Evolutionary conservation across 441 rosid genomes (phyloP).

Genomic region (Pelargonium citronellum): DNA sequence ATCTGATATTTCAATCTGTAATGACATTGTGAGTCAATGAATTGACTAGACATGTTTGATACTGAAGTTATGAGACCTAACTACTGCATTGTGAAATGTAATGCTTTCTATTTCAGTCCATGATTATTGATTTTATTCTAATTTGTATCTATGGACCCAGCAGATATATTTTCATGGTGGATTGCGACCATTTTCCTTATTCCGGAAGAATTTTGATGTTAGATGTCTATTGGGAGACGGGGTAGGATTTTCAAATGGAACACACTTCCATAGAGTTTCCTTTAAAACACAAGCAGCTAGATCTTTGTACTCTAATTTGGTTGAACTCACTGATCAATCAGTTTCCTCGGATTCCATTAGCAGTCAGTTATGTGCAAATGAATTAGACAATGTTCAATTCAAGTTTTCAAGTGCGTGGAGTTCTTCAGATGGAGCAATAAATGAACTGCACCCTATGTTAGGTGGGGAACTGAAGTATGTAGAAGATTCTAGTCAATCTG

Average conservation of each 20-base stretch:
- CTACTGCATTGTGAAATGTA: not conserved
- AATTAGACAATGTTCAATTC: slow-evolving; percentile 30
- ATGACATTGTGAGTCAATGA: not conserved
- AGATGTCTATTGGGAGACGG: slow-evolving; percentile 44
- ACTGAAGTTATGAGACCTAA: not conserved
- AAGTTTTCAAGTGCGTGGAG: slow-evolving; percentile 32
- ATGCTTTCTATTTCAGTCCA: slow-evolving; percentile 4
- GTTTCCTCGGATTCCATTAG: slow-evolving; percentile 22
- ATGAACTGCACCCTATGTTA: slow-evolving; percentile 24
- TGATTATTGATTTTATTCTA: slow-evolving; percentile 2
- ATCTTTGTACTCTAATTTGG: slow-evolving; percentile 33
- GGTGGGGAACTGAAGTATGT: slow-evolving; percentile 36
- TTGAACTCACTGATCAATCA: slow-evolving; percentile 31
- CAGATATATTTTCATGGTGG: slow-evolving; percentile 54
- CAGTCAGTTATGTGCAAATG: slow-evolving; percentile 29
- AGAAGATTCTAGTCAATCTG: slow-evolving; percentile 34
- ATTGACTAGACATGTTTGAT: not conserved
- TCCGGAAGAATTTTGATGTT: slow-evolving; percentile 39
- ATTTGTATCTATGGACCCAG: slow-evolving; percentile 18
- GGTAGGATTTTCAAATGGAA: slow-evolving; percentile 36
- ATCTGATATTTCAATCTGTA: not conserved
- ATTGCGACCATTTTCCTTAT: slow-evolving; percentile 34
- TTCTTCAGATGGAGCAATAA: slow-evolving; percentile 28
- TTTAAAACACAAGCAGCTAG: slow-evolving; percentile 46
- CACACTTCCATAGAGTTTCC: slow-evolving; percentile 32